Evolutionary conservation across 345 rosid species (phyloP), one percentile per base, ranked within the genome.

Genomic region (Corchorus capsularis): DNA sequence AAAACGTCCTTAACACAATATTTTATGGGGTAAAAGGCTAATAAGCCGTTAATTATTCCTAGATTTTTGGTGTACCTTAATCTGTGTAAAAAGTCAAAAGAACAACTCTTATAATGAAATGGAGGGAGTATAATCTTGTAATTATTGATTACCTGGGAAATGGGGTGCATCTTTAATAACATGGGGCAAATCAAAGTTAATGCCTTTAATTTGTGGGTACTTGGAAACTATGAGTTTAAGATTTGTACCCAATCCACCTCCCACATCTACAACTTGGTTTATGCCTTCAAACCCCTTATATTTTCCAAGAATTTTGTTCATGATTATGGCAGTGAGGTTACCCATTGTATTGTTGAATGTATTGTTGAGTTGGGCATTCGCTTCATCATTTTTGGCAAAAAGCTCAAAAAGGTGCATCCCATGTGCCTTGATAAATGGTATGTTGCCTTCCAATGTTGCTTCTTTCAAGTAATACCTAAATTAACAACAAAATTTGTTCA

Each of bases 141-240:
- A 27, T 27, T 27, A 27, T 13, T 8, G 76, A n/a, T 45, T 80
- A 78, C 87, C 81, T 7, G 87, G 85, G 56, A 81, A 82, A 71
- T 77, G 63, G 12, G 83, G 79, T 7, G 83, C 82, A 43, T 50
- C 49, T 47, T 78, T 47, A 15, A 69, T 34, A 11, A 78, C 85
- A 72, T 73, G 62, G 16, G 82, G 85, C 71, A 87, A 43, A 73
- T 88, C 91, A 64, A 81, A 87, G 49, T 90, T 85, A 10, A 88
- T 87, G 35, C 83, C 91, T 10, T 75, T 81, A 2, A 89, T 83
- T 0, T 81, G 75, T 14, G 93, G 91, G 46, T 83, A 74, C 63
- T 80, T 85, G n/a, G 85, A 74, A 46, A 81, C 16, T 14, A 87
- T 75, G 68, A 81, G 65, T 14, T 74, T 43, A 39, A 85, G 81